phyloP scores from a whole-genome alignment of 2,329 filamentous ascomycete species.

The Sporothrix pseudoabietina region DNA sequence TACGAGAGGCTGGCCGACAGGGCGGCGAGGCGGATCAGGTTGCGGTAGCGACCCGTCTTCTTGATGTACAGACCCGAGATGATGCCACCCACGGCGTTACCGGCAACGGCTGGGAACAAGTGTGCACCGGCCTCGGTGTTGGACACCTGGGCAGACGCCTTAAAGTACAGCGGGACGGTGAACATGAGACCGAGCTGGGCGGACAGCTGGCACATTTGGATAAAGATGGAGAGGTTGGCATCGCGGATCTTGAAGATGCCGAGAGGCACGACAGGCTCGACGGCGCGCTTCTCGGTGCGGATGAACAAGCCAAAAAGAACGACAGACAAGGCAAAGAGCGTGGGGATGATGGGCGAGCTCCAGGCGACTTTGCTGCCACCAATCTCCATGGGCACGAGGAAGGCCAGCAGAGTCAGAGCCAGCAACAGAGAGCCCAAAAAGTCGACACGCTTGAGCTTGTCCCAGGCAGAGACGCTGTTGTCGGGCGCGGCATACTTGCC shows the following conservation, averaged over 20 bases:
- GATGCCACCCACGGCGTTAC: constrained; percentile 66
- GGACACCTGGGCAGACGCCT: constrained; percentile 60
- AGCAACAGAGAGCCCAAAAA: constrained; percentile 57
- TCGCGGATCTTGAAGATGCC: constrained; percentile 55
- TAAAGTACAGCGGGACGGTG: constrained; percentile 69
- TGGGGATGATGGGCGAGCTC: constrained; percentile 43
- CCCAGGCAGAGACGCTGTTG: constrained; percentile 31
- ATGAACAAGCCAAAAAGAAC: constrained; percentile 43
- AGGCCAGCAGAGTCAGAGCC: constrained; percentile 41
- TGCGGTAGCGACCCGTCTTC: constrained; percentile 62
- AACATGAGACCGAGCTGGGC: constrained; percentile 67
- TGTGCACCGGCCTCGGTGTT: constrained; percentile 62
- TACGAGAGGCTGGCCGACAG: constrained; percentile 55
- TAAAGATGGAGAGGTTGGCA: constrained; percentile 56
- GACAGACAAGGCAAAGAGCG: constrained; percentile 40
- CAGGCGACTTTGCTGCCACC: constrained; percentile 46
- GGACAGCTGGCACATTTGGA: constrained; percentile 55
- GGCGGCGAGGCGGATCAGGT: constrained; percentile 54
- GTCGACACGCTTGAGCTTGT: constrained; percentile 57
- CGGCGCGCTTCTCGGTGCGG: constrained; percentile 44
- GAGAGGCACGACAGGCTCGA: constrained; percentile 62
- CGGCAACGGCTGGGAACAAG: constrained; percentile 66
- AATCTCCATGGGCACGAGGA: constrained; percentile 47
- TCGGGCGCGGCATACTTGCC: constrained; percentile 32
- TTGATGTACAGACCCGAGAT: constrained; percentile 60